Conservation (phyloP, 2,329 filamentous ascomycete species). For the Eutypella sp. region DNA sequence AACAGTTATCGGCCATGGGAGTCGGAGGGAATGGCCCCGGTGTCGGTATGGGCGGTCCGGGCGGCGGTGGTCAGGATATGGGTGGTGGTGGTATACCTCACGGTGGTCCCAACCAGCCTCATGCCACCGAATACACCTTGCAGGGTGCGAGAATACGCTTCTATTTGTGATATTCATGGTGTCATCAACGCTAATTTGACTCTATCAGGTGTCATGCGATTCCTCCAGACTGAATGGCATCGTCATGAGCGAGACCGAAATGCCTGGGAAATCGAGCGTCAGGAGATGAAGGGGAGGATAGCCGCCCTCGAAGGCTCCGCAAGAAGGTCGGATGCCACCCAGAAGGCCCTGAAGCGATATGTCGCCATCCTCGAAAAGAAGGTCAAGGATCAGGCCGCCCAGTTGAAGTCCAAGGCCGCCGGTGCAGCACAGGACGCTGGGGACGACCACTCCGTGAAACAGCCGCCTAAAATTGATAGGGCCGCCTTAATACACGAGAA, state of each 20-base stretch:
- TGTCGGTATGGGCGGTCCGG: constrained; percentile 36
- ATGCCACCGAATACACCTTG: constrained; percentile 58
- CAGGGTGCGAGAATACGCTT: constrained; percentile 41
- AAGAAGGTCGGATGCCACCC: constrained; percentile 78
- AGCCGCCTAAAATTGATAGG: constrained; percentile 35
- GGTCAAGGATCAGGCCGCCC: constrained; percentile 73
- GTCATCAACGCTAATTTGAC: constrained; percentile 2
- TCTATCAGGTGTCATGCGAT: constrained; percentile 85
- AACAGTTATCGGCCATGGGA: constrained; percentile 35
- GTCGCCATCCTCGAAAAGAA: constrained; percentile 85
- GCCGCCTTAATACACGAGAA: constrained; percentile 52
- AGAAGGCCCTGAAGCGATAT: constrained; percentile 86
- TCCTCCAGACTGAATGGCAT: constrained; percentile 98
- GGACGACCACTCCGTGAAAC: constrained; percentile 43
- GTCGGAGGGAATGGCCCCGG: constrained; percentile 31
- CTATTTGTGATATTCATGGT: background rate
- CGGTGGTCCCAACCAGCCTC: constrained; percentile 46
- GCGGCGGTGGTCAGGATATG: constrained; percentile 37
- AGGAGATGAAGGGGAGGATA: constrained; percentile 98
- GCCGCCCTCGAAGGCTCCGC: constrained; percentile 88
- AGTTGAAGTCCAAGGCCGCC: constrained; percentile 53
- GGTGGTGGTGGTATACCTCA: constrained; percentile 29
- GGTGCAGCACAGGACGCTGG: constrained; percentile 36
- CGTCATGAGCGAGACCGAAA: constrained; percentile 96
- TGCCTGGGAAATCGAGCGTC: constrained; percentile 97